These are phyloP conservation scores for Triglochin maritima DNA, from an alignment of 106 monocot species.

Conservation along the genomic window DNA sequence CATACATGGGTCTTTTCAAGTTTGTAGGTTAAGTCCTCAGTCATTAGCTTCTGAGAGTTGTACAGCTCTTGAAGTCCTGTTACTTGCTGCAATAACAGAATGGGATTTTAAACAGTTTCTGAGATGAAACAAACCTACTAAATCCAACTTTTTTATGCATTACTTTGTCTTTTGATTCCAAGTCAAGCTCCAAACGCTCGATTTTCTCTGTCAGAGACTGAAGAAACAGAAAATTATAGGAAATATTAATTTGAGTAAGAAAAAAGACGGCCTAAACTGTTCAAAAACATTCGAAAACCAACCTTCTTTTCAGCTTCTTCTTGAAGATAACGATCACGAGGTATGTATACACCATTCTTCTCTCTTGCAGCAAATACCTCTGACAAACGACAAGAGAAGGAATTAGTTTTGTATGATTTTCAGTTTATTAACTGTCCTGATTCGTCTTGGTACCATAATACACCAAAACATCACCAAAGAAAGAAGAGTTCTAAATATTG, in stretches of 20 bases:
- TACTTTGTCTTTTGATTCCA: slow-evolving; percentile 84
- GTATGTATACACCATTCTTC: slow-evolving; percentile 94
- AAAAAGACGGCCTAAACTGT: background rate
- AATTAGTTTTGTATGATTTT: slow-evolving; percentile 1
- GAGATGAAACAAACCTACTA: background rate
- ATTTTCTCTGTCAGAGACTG: slow-evolving; percentile 79
- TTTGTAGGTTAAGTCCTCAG: slow-evolving; percentile 65
- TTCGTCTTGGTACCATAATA: background rate
- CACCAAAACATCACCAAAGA: background rate
- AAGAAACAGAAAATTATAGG: slow-evolving; percentile 1
- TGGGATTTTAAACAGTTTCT: background rate
- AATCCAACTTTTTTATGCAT: background rate
- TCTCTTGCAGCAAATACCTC: slow-evolving; percentile 98
- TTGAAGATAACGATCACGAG: slow-evolving; percentile 44
- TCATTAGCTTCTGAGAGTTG: slow-evolving; percentile 59
- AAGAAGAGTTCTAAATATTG: background rate
- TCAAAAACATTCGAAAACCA: slow-evolving; percentile 1
- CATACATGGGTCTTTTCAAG: slow-evolving; percentile 76
- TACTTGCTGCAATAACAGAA: slow-evolving; percentile 55
- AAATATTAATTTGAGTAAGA: background rate
- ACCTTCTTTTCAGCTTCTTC: slow-evolving; percentile 92
- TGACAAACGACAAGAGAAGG: slow-evolving; percentile 14
- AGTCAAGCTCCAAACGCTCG: slow-evolving; percentile 44
- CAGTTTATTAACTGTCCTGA: background rate
- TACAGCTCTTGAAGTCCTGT: slow-evolving; percentile 84